Conservation (phyloP, 2,329 filamentous ascomycete species). For the Microdochium trichocladiopsis region DNA sequence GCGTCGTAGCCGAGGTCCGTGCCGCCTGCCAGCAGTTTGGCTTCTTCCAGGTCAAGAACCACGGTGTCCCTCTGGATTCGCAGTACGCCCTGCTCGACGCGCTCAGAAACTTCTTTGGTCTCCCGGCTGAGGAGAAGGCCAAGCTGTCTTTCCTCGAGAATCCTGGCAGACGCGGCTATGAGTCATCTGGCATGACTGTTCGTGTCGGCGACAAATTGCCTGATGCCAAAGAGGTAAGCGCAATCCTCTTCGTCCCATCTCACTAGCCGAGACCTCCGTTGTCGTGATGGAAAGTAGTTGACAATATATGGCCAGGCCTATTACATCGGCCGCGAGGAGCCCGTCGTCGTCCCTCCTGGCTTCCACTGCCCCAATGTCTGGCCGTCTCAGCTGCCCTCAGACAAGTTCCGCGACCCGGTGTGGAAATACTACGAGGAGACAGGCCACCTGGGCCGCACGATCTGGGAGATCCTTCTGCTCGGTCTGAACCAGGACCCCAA, state of each 20-base stretch:
- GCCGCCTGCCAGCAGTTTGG: constrained; percentile 7
- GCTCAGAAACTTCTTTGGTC: constrained; percentile 6
- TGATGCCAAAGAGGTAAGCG: constrained; percentile 14
- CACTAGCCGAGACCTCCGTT: background rate
- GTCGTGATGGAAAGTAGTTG: background rate
- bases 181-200: constrained; percentile 9
- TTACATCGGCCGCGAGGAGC: constrained; percentile 14
- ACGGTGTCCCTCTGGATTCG: constrained; percentile 9
- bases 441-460: constrained; percentile 9
- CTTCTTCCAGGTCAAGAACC: constrained; percentile 14
- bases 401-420: constrained; percentile 18
- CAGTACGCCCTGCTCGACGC: constrained; percentile 5
- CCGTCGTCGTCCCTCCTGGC: constrained; percentile 11
- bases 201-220: constrained; percentile 12
- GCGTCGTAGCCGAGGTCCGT: constrained; percentile 8
- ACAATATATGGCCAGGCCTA: constrained; percentile 3
- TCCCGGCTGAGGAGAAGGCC: constrained; percentile 11
- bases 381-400: constrained; percentile 16
- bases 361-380: constrained; percentile 22
- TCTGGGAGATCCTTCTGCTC: constrained; percentile 16
- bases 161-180: constrained; percentile 15
- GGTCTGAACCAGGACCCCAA: constrained; percentile 11
- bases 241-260: background rate
- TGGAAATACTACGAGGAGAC: constrained; percentile 16
- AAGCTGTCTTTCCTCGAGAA: constrained; percentile 13